Conservation (phyloP, 2,329 filamentous ascomycete genomes). For the Claviceps capensis region DNA sequence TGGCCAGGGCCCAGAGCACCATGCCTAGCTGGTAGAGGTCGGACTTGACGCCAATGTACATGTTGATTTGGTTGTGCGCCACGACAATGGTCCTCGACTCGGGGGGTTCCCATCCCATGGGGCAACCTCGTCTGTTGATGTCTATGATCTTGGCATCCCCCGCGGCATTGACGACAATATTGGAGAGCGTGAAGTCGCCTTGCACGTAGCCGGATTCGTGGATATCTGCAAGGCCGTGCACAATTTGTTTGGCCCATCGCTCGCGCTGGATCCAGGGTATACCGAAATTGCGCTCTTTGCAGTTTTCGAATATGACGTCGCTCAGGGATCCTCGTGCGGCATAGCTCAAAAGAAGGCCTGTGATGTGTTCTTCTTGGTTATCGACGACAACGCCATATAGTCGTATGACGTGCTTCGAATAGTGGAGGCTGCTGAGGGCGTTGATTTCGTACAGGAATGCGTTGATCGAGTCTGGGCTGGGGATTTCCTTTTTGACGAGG, state of each 20-base stretch:
- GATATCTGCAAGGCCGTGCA: conserved; percentile 78
- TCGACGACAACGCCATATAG: conserved; percentile 85
- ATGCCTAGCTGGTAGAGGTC: conserved; percentile 94
- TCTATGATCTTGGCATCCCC: conserved; percentile 94
- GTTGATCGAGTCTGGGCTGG: conserved; percentile 85
- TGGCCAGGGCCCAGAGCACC: conserved; percentile 87
- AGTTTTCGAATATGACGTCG: conserved; percentile 75
- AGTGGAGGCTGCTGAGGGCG: conserved; percentile 65
- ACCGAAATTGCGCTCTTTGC: conserved; percentile 39
- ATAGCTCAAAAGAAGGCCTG: conserved; percentile 79
- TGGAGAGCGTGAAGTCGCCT: conserved; percentile 92
- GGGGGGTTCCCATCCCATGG: conserved; percentile 93
- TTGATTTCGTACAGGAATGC: conserved; percentile 98
- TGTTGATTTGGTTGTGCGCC: conserved; percentile 77
- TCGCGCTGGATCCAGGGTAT: conserved; percentile 60
- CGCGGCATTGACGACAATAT: conserved; percentile 79
- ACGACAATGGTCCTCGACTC: conserved; percentile 78
- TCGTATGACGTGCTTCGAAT: conserved; percentile 64
- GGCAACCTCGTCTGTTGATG: conserved; percentile 93
- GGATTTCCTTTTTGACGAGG: conserved; percentile 96
- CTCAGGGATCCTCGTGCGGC: conserved; percentile 79
- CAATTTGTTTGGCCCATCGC: conserved; percentile 83
- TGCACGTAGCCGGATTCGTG: conserved; percentile 95
- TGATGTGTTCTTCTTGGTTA: conserved; percentile 70
- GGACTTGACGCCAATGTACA: conserved; percentile 97